phyloP scores from a whole-genome alignment of 1,139 yeast genomes.

The Hanseniaspora gamundiae region DNA sequence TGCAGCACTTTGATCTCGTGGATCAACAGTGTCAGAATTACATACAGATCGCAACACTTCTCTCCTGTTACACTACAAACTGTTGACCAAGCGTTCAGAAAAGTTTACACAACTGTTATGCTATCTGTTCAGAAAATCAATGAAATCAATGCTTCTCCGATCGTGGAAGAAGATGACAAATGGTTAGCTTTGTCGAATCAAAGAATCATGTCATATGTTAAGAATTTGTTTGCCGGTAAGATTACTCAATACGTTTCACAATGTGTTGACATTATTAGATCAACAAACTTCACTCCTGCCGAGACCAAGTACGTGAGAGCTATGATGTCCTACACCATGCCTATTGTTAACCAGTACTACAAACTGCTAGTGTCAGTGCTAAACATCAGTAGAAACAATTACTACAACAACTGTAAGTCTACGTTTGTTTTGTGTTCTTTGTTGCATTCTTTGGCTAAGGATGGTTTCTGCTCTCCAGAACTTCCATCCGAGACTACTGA shows the following conservation, averaged over 20 bases:
- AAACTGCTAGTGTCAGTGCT: slow-evolving; percentile 33
- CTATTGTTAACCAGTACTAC: slow-evolving; percentile 43
- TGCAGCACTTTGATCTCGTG: slow-evolving; percentile 30
- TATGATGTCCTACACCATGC: slow-evolving; percentile 41
- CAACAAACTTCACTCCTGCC: slow-evolving; percentile 28
- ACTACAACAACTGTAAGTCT: slow-evolving; percentile 45
- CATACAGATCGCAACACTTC: background rate
- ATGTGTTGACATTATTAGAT: slow-evolving; percentile 22
- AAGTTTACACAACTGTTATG: slow-evolving; percentile 48
- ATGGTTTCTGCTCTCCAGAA: slow-evolving; percentile 91
- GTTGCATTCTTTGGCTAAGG: slow-evolving; percentile 52
- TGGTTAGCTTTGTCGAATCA: slow-evolving; percentile 50
- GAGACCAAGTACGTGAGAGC: slow-evolving; percentile 29
- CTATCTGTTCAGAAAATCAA: slow-evolving; percentile 53
- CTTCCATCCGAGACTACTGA: slow-evolving; percentile 59
- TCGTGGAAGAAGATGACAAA: slow-evolving; percentile 43
- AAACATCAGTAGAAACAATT: slow-evolving; percentile 33
- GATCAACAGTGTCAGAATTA: slow-evolving; percentile 20
- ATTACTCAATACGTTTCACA: slow-evolving; percentile 24
- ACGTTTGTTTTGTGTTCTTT: slow-evolving; percentile 46
- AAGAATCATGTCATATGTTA: slow-evolving; percentile 29
- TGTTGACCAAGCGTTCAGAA: slow-evolving; percentile 38
- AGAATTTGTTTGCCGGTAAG: slow-evolving; percentile 26
- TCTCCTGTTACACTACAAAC: slow-evolving; percentile 22
- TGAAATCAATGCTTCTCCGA: slow-evolving; percentile 25